Conservation (phyloP, 1,139 yeast species). For the Kazachstania sp. region DNA sequence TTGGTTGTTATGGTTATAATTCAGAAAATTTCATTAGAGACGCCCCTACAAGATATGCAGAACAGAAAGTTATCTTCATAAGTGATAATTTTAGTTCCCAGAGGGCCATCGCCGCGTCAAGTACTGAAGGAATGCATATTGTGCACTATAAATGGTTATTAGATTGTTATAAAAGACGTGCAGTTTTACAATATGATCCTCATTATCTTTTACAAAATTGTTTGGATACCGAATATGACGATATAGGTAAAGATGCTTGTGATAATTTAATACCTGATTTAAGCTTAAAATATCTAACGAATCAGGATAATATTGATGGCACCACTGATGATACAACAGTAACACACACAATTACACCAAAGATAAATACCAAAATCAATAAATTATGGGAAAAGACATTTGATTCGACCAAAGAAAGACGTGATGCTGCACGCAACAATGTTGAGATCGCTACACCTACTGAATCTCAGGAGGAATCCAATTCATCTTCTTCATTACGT, state of each 20-base stretch:
- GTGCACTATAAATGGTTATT: conserved; percentile 71
- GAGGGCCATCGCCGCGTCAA: conserved; percentile 25
- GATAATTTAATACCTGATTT: conserved; percentile 19
- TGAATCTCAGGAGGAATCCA: neutral
- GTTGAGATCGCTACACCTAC: neutral
- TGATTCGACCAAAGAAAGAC: conserved; percentile 1
- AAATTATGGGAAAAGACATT: conserved; percentile 24
- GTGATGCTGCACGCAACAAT: neutral
- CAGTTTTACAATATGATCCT: conserved; percentile 43
- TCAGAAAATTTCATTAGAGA: conserved; percentile 22
- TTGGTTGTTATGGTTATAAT: conserved; percentile 19
- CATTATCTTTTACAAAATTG: conserved; percentile 38
- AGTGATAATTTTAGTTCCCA: conserved; percentile 23
- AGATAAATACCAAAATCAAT: conserved; percentile 21
- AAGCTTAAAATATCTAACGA: neutral
- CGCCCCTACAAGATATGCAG: conserved; percentile 11
- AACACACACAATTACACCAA: conserved; percentile 5
- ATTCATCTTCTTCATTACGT: too few species aligned
- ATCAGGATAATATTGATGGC: neutral
- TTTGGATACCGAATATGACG: conserved; percentile 14
- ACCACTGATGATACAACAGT: neutral
- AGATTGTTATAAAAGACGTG: conserved; percentile 55
- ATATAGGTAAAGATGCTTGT: conserved; percentile 39
- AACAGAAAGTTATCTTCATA: conserved; percentile 20
- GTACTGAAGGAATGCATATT: conserved; percentile 36